These are phyloP conservation scores for Fusarium napiforme DNA, from an alignment of 2,329 filamentous ascomycete genomes.

Conservation along the genomic window DNA sequence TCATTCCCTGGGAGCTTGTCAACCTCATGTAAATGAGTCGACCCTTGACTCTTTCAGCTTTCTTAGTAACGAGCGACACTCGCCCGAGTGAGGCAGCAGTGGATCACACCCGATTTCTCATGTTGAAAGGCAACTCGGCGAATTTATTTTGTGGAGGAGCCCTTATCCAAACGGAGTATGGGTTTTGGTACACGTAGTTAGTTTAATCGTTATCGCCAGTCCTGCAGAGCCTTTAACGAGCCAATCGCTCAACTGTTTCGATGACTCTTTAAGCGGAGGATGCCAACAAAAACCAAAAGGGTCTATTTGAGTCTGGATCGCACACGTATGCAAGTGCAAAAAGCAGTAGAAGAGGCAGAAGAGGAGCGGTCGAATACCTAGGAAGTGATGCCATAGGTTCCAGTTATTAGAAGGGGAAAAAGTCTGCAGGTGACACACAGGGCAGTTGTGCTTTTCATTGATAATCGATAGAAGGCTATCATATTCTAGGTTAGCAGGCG, in stretches of 20 bases:
- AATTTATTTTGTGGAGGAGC: conserved; percentile 14
- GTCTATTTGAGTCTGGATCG: conserved; percentile 39
- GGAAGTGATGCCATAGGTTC: conserved; percentile 9
- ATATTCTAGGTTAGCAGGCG: conserved; percentile 32
- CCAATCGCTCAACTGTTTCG: conserved; percentile 28
- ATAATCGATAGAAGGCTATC: conserved; percentile 20
- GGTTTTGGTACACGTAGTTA: not conserved
- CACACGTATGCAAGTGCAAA: conserved; percentile 26
- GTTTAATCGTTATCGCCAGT: conserved; percentile 16
- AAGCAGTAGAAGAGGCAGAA: conserved; percentile 19
- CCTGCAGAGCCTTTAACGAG: conserved; percentile 20
- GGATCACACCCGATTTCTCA: conserved; percentile 6
- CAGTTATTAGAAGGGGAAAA: not conserved
- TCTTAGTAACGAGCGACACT: not conserved
- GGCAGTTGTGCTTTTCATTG: conserved; percentile 14
- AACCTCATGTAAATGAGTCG: not conserved
- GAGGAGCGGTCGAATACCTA: conserved; percentile 18
- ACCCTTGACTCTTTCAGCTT: not conserved
- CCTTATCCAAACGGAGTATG: conserved; percentile 27
- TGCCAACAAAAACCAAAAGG: conserved; percentile 10
- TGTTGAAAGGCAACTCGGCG: not conserved
- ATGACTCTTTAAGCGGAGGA: conserved; percentile 12
- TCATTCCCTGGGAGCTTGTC: not conserved
- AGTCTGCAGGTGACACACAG: conserved; percentile 20
- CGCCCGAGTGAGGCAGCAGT: conserved; percentile 15